Base-by-base conservation (phyloP, 768 basidiomycete genomes). In the Leucocoprinus birnbaumii region DNA sequence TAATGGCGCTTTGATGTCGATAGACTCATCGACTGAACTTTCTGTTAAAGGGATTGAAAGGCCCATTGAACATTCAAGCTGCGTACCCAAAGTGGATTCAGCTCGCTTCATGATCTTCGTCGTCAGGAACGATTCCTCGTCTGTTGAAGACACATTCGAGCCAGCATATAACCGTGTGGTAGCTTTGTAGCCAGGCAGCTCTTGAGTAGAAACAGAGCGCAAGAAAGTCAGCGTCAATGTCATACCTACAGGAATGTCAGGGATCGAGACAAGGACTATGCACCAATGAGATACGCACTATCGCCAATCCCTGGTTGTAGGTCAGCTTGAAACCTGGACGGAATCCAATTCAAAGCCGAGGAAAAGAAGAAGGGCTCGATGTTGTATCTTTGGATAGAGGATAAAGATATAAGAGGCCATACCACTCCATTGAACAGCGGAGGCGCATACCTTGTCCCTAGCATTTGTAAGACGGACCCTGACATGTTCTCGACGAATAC, bases 341-440 rank as follows among this genome's bases (percentile, higher is more conserved):
- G 84, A 60, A 86, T 86, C 82, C 82, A 83, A 56, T 80, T 82
- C 2, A 82, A 58, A 14, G 80, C 80, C 0, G 83, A 84, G 3
- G 82, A 81, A 60, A 80, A 85, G 66, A 83, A 85, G 64, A 84
- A 84, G 0, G 84, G 84, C 60, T 85, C 83, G 45, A 85, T 76
- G 22, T 73, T 70, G 53, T 76, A 82, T 62, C 82, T 78, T 18
- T 31, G n/a, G n/a, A n/a, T n/a, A n/a, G n/a, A 31, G 24, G 31
- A 37, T 16, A 19, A 42, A 50, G 22, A n/a, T 13, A 25, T 37
- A 2, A 35, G 25, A 25, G 21, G 16, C 8, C 3, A 22, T 21
- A 11, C 35, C n/a, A 38, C 16, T 51, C 13, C 31, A 44, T 45
- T 19, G 43, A 49, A n/a, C n/a, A n/a, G 2, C 5, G 9, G 5